phyloP scores from a whole-genome alignment of 2,329 filamentous ascomycete genomes.

The Venturiaceae sp. region DNA sequence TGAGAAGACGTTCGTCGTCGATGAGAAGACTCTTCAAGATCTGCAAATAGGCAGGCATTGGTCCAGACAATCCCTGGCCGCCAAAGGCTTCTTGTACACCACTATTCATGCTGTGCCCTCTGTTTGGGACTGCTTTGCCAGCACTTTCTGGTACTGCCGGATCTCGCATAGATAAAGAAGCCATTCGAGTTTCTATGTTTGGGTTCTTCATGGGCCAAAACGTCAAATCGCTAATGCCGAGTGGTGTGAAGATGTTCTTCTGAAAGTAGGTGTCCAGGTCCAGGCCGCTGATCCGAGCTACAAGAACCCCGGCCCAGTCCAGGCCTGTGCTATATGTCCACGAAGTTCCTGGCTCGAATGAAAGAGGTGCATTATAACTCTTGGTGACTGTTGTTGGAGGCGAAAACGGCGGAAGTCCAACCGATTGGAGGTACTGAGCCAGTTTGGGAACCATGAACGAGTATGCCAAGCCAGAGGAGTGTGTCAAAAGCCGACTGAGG shows the following conservation, averaged over 20 bases:
- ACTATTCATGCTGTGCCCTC: slow-evolving; percentile 5
- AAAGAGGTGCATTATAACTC: slow-evolving; percentile 21
- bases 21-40: slow-evolving; percentile 14
- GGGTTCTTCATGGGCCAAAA: slow-evolving; percentile 15
- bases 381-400: slow-evolving; percentile 14
- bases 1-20: slow-evolving; percentile 11
- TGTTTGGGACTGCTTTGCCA: slow-evolving; percentile 4
- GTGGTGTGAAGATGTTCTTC: slow-evolving; percentile 6
- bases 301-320: slow-evolving; percentile 38
- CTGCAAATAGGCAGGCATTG: slow-evolving; percentile 15
- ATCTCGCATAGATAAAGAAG: slow-evolving; percentile 13
- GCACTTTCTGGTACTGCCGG: too few species aligned
- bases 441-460: slow-evolving; percentile 31
- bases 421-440: slow-evolving; percentile 27
- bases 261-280: slow-evolving; percentile 7
- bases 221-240: slow-evolving; percentile 12
- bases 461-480: slow-evolving; percentile 39
- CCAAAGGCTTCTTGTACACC: slow-evolving; percentile 14
- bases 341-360: slow-evolving; percentile 34
- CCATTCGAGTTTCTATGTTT: slow-evolving; percentile 12
- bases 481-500: slow-evolving; percentile 30
- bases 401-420: slow-evolving; percentile 9
- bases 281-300: slow-evolving; percentile 31
- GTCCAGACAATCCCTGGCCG: slow-evolving; percentile 14
- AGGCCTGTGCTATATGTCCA: slow-evolving; percentile 40